Base-by-base conservation (phyloP, 1,139 yeast species). In the Suhomyces maxii region DNA sequence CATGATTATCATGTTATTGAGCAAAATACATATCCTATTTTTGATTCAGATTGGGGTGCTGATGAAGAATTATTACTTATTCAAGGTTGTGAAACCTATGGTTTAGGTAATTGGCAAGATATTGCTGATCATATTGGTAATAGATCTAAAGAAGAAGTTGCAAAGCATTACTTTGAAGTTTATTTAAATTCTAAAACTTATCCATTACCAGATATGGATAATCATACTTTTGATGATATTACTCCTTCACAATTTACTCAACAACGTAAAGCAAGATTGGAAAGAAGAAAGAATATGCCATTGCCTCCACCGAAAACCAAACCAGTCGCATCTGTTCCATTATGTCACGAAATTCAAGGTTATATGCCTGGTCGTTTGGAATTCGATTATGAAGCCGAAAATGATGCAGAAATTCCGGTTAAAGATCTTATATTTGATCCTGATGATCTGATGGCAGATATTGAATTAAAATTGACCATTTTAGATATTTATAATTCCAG, bases 351-450 rank as follows among this genome's bases (percentile, higher is more conserved):
- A 60, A 83, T 93, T 51, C 98, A 93, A 66, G 98, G 97, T 3
- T 93, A 85, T 64, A 93, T 95, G 99, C 99, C 99, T 34, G 99
- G 99, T 40, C 81, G 99, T 58, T 73, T 93, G 53, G 99, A 93
- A 64, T 93, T 93, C 66, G 99, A 93, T 61, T 89, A 86, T 50
- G 99, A 93, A 64, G 90, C 88, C 36, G 99, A 95, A 63, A 93
- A 93, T 60, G 99, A 93, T 44, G 99, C 99, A 0, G 99, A 93
- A 66, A 77, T 86, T 46, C 84, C 95, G 0, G 89, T 93, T 34
- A 95, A 93, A 63, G 99, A 95, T 63, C 89, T 93, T 93, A 80
- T 86, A 7, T 93, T 95, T 61, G 98, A 93, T 58, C 89, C 95
- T 0, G 98, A 93, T 53, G 99, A 93, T 59, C 83, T 84, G 51